Conservation (phyloP, 75 land plant genomes). For the Adiantum capillusveneris region DNA sequence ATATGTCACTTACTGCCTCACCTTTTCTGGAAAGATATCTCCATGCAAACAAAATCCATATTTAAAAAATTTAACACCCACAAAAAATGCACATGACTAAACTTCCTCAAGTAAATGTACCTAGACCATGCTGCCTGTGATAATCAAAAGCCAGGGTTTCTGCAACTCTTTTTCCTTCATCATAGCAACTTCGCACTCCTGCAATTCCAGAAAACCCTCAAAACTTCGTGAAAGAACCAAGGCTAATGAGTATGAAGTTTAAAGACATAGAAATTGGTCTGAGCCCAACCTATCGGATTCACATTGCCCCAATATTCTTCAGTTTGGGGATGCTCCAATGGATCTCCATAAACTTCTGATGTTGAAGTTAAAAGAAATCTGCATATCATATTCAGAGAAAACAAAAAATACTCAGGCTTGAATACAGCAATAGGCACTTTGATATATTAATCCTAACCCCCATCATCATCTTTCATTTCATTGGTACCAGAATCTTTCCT, state of each 20-base stretch:
- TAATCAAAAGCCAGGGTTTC: conserved; percentile 96
- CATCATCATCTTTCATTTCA: too few relatives aligned
- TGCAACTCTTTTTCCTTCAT: conserved; percentile 96
- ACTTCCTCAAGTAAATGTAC: too few relatives aligned
- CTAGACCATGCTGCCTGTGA: conserved; percentile 92
- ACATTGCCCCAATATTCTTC: conserved; percentile 46
- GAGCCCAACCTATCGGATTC: conserved; percentile 29
- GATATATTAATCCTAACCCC: too few relatives aligned
- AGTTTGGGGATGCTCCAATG: conserved; percentile 37
- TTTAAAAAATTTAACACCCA: neutral
- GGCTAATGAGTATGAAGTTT: too few relatives aligned
- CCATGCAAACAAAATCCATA: neutral
- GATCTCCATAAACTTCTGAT: conserved; percentile 47
- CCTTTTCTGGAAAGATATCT: too few relatives aligned
- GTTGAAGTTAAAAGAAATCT: conserved; percentile 38
- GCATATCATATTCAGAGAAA: neutral
- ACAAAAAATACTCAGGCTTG: too few relatives aligned
- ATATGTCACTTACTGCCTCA: neutral
- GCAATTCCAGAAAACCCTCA: too few relatives aligned
- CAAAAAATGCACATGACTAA: too few relatives aligned
- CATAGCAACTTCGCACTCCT: conserved; percentile 98
- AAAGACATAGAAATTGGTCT: neutral
- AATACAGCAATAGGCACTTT: too few relatives aligned
- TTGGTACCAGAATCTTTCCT: too few relatives aligned
- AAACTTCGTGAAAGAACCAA: too few relatives aligned